Base-by-base conservation (phyloP, 2,329 filamentous ascomycete species). In the Penicillium vulpinum region DNA sequence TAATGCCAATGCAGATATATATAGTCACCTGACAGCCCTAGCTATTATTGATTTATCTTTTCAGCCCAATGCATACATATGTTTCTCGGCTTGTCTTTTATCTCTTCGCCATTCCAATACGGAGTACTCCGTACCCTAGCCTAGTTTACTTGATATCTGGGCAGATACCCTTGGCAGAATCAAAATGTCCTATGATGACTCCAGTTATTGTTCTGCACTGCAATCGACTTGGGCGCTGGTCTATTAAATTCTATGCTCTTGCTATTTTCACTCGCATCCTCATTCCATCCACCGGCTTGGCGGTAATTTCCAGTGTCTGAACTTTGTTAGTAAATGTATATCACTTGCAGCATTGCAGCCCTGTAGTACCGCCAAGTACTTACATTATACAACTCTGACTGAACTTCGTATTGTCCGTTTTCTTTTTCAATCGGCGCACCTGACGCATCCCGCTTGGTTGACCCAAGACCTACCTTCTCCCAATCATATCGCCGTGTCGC, bases 401-500 rank as follows among this genome's bases (percentile, higher is more conserved):
- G 29, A 3, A 38, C 49, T 28, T 52, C 31, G 28, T 52, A 38
- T 29, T 46, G 40, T n/a, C 50, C 50, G 8, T 52, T 52, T n/a
- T 18, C 40, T 11, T 46, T 52, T 13, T 46, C n/a, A 26, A 46
- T 46, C 1, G 40, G 50, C 15, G 39, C 50, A 16, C 50, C 40
- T 22, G 40, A 46, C n/a, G 22, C 50, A 38, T 46, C 31, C 4
- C 24, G 26, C 18, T 53, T 53, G n/a, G 51, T 41, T 24, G 41
- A 53, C 16, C 62, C 62, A 9, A 63, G 49, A 4, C 63, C 63
- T 7, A 61, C 61, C 24, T 65, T 63, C 16, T 35, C 39, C 38
- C 60, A 65, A 15, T 62, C 54, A 56, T 58, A 65, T 18, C 56
- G 56, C 5, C 64, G 51, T 2, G 56, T 55, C 4, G 50, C 50